These are phyloP conservation scores for Hagleromyces aurorensis DNA, from an alignment of 805 yeast genomes.

Conservation along the genomic window DNA sequence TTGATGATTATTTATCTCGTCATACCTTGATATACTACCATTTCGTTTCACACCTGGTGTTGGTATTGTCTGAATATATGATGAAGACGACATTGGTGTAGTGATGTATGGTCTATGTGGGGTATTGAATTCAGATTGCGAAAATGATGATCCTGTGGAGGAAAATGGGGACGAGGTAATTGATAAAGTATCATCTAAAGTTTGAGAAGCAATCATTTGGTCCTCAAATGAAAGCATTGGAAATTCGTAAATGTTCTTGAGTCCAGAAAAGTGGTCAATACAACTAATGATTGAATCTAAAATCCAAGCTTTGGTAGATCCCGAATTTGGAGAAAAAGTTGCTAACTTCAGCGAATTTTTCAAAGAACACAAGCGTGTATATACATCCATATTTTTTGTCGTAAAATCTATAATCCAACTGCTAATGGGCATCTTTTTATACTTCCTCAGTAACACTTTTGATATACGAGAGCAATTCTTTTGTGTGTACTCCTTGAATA, in stretches of 20 bases:
- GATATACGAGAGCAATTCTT: slow-evolving; percentile 9
- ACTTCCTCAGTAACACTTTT: slow-evolving; percentile 18
- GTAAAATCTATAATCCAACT: slow-evolving; percentile 10
- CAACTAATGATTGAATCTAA: slow-evolving; percentile 9
- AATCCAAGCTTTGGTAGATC: slow-evolving; percentile 8
- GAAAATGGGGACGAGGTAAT: slow-evolving; percentile 2
- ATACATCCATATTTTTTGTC: slow-evolving; percentile 12
- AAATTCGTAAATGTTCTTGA: slow-evolving; percentile 6
- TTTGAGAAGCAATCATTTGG: slow-evolving; percentile 1
- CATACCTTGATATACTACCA: too few relatives aligned
- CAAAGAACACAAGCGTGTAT: slow-evolving; percentile 15
- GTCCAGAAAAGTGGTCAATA: slow-evolving; percentile 12
- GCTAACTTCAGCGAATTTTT: slow-evolving; percentile 8
- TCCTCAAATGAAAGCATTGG: slow-evolving; percentile 2
- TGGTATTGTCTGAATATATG: slow-evolving; percentile 2
- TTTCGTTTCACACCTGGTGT: too few relatives aligned
- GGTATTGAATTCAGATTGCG: slow-evolving; percentile 3
- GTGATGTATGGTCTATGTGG: slow-evolving; percentile 2
- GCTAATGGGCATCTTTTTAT: slow-evolving; percentile 11
- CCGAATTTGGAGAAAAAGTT: slow-evolving; percentile 4
- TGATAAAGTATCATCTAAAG: slow-evolving; percentile 1
- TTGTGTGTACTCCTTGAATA: slow-evolving; percentile 8
- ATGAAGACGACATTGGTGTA: slow-evolving; percentile 4
- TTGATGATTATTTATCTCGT: too few relatives aligned
- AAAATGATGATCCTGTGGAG: slow-evolving; percentile 6